phyloP scores from a whole-genome alignment of 2,329 filamentous ascomycete genomes.

The Calonectria multiphialidica region DNA sequence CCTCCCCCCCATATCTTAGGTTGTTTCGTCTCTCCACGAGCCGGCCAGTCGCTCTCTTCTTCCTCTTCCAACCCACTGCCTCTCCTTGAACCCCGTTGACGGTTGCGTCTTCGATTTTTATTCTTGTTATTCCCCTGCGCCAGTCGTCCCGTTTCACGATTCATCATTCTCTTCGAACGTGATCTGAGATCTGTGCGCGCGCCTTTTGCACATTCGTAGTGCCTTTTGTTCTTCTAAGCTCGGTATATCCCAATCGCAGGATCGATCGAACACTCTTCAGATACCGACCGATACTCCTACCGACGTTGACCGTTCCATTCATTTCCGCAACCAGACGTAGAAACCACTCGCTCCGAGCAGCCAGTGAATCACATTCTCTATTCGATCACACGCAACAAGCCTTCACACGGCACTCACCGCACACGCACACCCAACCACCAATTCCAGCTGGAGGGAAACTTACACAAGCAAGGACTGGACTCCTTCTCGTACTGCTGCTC shows the following conservation, averaged over 20 bases:
- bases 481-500: conserved; percentile 40
- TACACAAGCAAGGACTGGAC: conserved; percentile 41
- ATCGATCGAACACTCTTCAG: conserved; percentile 39
- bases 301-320: conserved; percentile 47
- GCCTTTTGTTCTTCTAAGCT: conserved; percentile 21
- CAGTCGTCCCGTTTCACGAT: conserved; percentile 33
- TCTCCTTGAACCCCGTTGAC: conserved; percentile 39
- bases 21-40: conserved; percentile 44
- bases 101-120: conserved; percentile 41
- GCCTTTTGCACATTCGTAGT: conserved; percentile 30
- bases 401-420: conserved; percentile 11
- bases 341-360: conserved; percentile 23
- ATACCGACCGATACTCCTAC: conserved; percentile 39
- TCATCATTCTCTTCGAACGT: conserved; percentile 37
- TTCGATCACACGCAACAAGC: conserved; percentile 27
- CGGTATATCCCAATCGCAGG: conserved; percentile 44
- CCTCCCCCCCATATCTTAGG: conserved; percentile 35
- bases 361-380: conserved; percentile 33
- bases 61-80: conserved; percentile 28
- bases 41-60: conserved; percentile 27
- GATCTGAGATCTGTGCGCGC: conserved; percentile 30
- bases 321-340: conserved; percentile 22
- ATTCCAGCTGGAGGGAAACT: conserved; percentile 30
- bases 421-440: conserved; percentile 31
- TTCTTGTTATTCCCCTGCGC: conserved; percentile 34